Evolutionary conservation across 1,139 yeast species (phyloP).

Genomic region (Yamadazyma jaroonii): DNA sequence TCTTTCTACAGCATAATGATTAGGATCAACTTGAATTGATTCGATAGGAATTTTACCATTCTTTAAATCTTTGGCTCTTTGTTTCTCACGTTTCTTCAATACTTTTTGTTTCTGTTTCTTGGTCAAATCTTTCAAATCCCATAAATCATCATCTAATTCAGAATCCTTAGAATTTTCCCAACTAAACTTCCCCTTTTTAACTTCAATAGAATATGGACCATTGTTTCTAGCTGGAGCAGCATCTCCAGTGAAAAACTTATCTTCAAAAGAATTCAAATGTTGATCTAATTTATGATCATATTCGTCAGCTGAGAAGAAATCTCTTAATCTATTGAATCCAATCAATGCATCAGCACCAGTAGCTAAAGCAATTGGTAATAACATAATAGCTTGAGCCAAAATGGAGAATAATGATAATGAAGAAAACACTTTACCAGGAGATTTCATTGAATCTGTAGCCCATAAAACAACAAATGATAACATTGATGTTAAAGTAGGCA

Average conservation of each 20-base stretch:
- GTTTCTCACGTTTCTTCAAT: constrained; percentile 17
- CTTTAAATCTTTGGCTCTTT: constrained; percentile 6
- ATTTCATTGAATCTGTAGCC: constrained; percentile 33
- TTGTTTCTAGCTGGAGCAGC: constrained; percentile 6
- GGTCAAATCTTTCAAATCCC: constrained; percentile 21
- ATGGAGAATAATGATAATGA: constrained; percentile 52
- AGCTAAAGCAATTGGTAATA: constrained; percentile 54
- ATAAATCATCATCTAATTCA: constrained; percentile 23
- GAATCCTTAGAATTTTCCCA: constrained; percentile 35
- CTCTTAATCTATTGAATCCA: constrained; percentile 48
- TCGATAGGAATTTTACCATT: background rate
- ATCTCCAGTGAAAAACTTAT: constrained; percentile 21
- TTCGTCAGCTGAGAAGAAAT: constrained; percentile 41
- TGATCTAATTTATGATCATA: constrained; percentile 22
- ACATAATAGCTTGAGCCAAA: constrained; percentile 49
- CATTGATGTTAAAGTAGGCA: constrained; percentile 41
- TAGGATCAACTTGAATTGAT: background rate
- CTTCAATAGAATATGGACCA: constrained; percentile 17
- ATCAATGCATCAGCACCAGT: constrained; percentile 54
- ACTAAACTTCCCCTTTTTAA: constrained; percentile 29
- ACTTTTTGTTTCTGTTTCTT: constrained; percentile 16
- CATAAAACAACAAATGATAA: constrained; percentile 44
- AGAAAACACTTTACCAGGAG: constrained; percentile 47
- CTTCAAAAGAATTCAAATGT: constrained; percentile 15
- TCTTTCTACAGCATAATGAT: background rate